Conservation (phyloP, 495 filamentous ascomycete species). For the Cercophora scortea region DNA sequence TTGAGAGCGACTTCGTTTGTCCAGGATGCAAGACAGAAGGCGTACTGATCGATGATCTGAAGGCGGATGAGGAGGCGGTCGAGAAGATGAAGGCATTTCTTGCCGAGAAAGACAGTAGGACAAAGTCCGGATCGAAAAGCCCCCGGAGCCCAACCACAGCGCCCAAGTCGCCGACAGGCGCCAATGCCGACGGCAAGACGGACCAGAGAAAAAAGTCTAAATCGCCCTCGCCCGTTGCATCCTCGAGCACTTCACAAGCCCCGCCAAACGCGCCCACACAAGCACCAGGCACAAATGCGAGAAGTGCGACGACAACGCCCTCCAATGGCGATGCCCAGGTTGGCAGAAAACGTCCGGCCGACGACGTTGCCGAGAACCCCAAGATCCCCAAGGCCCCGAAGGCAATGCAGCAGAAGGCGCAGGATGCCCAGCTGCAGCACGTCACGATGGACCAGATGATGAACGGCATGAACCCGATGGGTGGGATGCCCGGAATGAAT, state of each 20-base stretch:
- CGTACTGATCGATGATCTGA: conserved; percentile 86
- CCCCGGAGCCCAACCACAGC: conserved; percentile 18
- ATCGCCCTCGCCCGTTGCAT: conserved; percentile 26
- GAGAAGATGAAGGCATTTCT: conserved; percentile 75
- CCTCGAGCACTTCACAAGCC: conserved; percentile 5
- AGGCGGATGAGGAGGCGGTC: conserved; percentile 66
- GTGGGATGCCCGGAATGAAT: conserved; percentile 9
- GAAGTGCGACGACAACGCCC: conserved; percentile 17
- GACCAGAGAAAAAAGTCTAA: conserved; percentile 24
- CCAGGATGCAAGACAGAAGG: conserved; percentile 84
- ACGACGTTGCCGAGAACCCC: conserved; percentile 59
- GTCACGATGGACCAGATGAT: conserved; percentile 29
- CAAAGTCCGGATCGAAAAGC: conserved; percentile 34
- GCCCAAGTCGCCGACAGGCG: conserved; percentile 20
- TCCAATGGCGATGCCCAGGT: conserved; percentile 29
- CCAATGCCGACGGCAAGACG: conserved; percentile 13
- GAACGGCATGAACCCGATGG: conserved; percentile 27
- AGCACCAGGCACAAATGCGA: conserved; percentile 4
- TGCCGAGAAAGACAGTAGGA: conserved; percentile 56
- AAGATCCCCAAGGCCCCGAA: conserved; percentile 55
- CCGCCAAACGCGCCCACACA: background rate
- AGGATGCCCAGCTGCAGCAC: conserved; percentile 22
- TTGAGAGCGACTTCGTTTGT: conserved; percentile 95
- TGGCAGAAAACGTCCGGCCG: conserved; percentile 74
- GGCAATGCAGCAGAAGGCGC: conserved; percentile 42